These are phyloP conservation scores for Boletus barrowsii DNA, from an alignment of 768 basidiomycete genomes.

Conservation along the genomic window DNA sequence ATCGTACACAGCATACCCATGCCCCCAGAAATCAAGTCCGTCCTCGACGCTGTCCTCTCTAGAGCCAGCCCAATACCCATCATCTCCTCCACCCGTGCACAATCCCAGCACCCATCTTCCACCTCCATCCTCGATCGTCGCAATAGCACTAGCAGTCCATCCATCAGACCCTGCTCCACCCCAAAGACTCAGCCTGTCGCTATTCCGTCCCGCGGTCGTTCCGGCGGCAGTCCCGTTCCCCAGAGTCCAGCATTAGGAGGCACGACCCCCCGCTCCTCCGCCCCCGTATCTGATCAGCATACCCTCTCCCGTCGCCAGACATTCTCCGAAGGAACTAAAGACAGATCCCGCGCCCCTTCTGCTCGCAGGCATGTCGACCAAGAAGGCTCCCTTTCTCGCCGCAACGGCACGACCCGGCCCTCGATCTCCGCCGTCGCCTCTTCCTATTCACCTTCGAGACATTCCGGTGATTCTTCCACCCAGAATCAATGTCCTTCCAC, in stretches of 20 bases:
- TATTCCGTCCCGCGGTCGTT: conserved; percentile 46
- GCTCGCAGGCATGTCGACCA: conserved; percentile 58
- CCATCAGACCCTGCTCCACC: conserved; percentile 26
- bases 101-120: conserved; percentile 29
- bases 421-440: conserved; percentile 42
- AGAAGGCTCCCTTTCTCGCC: conserved; percentile 44
- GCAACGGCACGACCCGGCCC: conserved; percentile 46
- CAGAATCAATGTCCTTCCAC: conserved; percentile 18
- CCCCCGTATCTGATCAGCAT: conserved; percentile 42
- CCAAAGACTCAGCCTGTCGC: conserved; percentile 37
- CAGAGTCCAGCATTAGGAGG: conserved; percentile 20
- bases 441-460: conserved; percentile 24
- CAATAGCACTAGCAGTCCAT: conserved; percentile 38
- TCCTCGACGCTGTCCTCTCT: conserved; percentile 54
- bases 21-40: conserved; percentile 66
- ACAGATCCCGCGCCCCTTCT: conserved; percentile 60
- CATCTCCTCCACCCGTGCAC: conserved; percentile 30
- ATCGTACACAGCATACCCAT: conserved; percentile 71
- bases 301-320: conserved; percentile 48
- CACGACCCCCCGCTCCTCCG: conserved; percentile 32
- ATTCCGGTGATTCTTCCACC: conserved; percentile 16
- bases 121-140: conserved; percentile 43
- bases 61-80: conserved; percentile 35
- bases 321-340: conserved; percentile 48
- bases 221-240: conserved; percentile 48